phyloP scores from a whole-genome alignment of 768 basidiomycete species.

The Pluteus cervinus region DNA sequence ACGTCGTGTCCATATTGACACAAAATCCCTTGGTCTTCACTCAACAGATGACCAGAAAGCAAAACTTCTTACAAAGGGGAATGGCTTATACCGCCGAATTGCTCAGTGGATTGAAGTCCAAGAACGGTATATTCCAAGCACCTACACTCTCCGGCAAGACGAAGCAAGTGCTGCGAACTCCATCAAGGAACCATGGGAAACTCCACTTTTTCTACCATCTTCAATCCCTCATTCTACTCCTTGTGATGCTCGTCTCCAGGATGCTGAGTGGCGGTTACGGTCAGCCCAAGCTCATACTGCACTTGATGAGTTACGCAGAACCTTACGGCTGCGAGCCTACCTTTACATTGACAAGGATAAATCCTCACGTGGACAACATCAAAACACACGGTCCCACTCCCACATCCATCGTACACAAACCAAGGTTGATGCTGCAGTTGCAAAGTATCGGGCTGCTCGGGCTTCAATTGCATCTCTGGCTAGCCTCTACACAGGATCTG shows the following conservation, averaged over 20 bases:
- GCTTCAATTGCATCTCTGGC: background rate
- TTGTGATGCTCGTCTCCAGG: background rate
- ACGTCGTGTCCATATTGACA: background rate
- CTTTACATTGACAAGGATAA: constrained; percentile 1
- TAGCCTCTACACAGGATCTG: background rate
- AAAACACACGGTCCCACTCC: constrained; percentile 1
- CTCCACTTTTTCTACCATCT: constrained; percentile 3
- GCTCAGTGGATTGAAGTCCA: constrained; percentile 3
- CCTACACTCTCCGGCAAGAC: too few relatives aligned
- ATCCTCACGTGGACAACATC: background rate
- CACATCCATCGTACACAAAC: background rate
- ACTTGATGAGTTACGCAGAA: constrained; percentile 1
- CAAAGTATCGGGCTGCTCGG: background rate
- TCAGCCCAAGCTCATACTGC: constrained; percentile 1
- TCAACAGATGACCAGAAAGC: constrained; percentile 1
- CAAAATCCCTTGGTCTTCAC: background rate
- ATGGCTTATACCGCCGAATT: background rate
- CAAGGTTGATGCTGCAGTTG: background rate
- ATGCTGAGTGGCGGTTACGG: constrained; percentile 4
- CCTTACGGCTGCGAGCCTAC: constrained; percentile 1
- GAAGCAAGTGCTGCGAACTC: too few relatives aligned
- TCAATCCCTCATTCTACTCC: background rate
- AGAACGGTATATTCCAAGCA: constrained; percentile 2
- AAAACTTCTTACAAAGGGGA: background rate
- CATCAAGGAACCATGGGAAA: too few relatives aligned